Evolutionary conservation across 345 rosid genomes (phyloP).

Genomic region (Eucalyptus curtisii): DNA sequence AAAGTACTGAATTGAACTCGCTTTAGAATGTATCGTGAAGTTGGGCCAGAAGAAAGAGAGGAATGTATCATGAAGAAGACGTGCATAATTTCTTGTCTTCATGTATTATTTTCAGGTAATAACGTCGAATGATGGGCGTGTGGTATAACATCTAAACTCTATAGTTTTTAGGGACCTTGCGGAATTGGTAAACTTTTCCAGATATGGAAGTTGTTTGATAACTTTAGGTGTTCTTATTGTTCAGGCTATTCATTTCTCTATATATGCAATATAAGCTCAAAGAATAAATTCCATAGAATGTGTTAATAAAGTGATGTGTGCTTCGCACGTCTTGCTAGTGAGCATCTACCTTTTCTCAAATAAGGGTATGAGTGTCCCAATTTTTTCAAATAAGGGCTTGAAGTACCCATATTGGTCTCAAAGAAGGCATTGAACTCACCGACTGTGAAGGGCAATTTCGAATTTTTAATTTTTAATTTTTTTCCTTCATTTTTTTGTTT

Average conservation of each 20-base stretch:
- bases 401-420: too few species aligned
- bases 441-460: too few species aligned
- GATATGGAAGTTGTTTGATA: not conserved
- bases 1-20: not conserved
- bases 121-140: not conserved
- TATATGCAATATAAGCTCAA: not conserved
- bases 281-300: not conserved
- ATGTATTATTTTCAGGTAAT: not conserved
- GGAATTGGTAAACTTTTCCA: not conserved
- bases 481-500: too few species aligned
- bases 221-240: not conserved
- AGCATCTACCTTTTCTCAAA: not conserved
- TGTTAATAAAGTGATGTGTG: not conserved
- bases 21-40: not conserved
- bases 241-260: not conserved
- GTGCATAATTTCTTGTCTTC: not conserved
- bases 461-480: too few species aligned
- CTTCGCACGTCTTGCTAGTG: not conserved
- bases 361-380: too few species aligned
- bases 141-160: not conserved
- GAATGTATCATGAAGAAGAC: not conserved
- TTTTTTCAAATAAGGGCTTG: too few species aligned
- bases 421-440: too few species aligned
- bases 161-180: not conserved
- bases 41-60: not conserved